Conservation (phyloP, 177 flowering plant genomes). For the Vitis hybrid region DNA sequence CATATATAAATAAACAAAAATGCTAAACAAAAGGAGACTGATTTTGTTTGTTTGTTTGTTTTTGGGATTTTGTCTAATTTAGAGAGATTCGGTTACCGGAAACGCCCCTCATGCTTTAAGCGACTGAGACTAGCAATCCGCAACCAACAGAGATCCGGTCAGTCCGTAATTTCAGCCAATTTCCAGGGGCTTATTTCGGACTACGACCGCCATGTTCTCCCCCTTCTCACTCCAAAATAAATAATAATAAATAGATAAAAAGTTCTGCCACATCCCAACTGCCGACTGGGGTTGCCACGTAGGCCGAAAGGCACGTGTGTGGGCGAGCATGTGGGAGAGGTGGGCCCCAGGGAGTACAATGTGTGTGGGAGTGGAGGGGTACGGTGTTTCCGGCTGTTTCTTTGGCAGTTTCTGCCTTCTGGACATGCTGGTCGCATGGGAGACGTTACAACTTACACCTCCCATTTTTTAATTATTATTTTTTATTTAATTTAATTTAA, state of each 20-base stretch:
- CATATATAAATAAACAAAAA: slow-evolving; percentile 10
- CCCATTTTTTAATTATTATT: too few relatives aligned
- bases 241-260: background rate
- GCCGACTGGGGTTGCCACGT: background rate
- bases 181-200: slow-evolving; percentile 16
- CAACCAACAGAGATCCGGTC: slow-evolving; percentile 14
- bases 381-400: background rate
- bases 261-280: slow-evolving; percentile 22
- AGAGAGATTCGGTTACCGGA: slow-evolving; percentile 13
- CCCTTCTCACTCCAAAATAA: too few relatives aligned
- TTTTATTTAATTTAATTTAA: too few relatives aligned
- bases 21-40: slow-evolving; percentile 9
- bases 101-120: background rate
- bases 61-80: background rate
- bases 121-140: background rate
- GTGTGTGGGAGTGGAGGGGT: background rate
- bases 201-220: background rate
- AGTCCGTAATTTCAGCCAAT: slow-evolving; percentile 3
- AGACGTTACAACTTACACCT: background rate
- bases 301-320: slow-evolving; percentile 11
- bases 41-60: slow-evolving; percentile 15
- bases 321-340: slow-evolving; percentile 14
- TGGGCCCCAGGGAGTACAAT: background rate
- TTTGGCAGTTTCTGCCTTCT: slow-evolving; percentile 1
- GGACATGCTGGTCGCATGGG: slow-evolving; percentile 2